Evolutionary conservation across 805 yeast species (phyloP), one percentile per base, ranked within the genome.

Genomic region (Teunomyces lycoperdinae): DNA sequence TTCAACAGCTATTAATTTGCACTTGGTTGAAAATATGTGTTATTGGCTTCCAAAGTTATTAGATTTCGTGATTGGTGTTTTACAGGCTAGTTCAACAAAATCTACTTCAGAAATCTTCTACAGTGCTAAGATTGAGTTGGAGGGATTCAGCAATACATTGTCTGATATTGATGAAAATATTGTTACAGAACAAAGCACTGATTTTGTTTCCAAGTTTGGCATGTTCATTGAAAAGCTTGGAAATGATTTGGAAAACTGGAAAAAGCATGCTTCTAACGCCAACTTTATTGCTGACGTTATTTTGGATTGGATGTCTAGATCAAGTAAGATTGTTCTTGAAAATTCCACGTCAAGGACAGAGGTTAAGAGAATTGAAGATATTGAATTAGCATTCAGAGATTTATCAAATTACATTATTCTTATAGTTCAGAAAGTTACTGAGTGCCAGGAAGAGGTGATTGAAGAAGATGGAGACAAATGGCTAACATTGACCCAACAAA

Each of bases 391-490:
- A 2, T 71, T 84, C 49, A 71, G 84, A 46, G 69, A 75, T 16
- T 57, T 87, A 3, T 73, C 83, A 3, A 79, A 79, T 13, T 75
- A 85, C 2, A 75, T 89, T 14, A 66, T 90, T 46, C 71, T 91
- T 28, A 76, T 85, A 0, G 77, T 87, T 54, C 97, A 91, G 64
- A 78, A 79, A 50, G 64, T 78, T 7, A 67, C 69, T 42, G 79
- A 70, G 30, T 53, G 59, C 9, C 73, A 73, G 43, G 53, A 56
- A 26, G 64, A 57, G 3, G 63, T 53, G 2, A 55, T 80, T 2
- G 52, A 64, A 1, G 78, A 70, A 16, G 82, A 77, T 14, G 64
- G 62, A 24, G 91, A 87, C 49, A 71, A 74, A n/a, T 91, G 96
- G 96, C 72, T 89, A 29, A 62, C 71, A 3, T 47, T 57, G 1